A percentile compares a stretch with the other conserved stretches of the same genome.
These are phyloP conservation scores for Citeromyces hawaiiensis DNA, from an alignment of 1,139 yeast species.

Conservation along the genomic window DNA sequence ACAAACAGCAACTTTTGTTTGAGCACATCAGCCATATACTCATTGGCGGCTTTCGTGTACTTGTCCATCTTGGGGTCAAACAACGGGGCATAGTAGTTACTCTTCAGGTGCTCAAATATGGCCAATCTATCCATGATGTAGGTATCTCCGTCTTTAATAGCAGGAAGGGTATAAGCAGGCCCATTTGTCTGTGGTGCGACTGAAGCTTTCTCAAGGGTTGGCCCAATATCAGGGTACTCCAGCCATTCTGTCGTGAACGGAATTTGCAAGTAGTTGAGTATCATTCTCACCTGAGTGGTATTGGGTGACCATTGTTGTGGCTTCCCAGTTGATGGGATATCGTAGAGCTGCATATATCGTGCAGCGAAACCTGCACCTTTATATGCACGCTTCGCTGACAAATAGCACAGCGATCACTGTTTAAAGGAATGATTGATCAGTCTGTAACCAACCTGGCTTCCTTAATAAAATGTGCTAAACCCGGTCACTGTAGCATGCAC, in stretches of 20 bases:
- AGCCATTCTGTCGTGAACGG: slow-evolving; percentile 2
- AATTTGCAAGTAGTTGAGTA: slow-evolving; percentile 2
- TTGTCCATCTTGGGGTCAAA: neutral
- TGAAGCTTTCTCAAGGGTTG: neutral
- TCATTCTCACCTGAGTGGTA: slow-evolving; percentile 1
- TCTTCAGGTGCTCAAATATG: neutral
- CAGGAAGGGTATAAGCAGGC: slow-evolving; percentile 3
- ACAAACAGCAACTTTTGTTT: neutral
- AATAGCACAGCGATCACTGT: no score
- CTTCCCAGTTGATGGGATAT: neutral
- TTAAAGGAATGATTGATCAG: no score
- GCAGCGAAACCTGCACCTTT: no score
- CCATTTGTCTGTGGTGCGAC: neutral
- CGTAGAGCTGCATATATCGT: neutral
- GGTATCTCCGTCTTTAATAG: slow-evolving; percentile 1
- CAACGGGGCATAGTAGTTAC: neutral
- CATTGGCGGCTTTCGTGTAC: neutral
- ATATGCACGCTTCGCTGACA: no score
- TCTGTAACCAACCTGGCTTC: no score
- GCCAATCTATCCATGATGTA: slow-evolving; percentile 3
- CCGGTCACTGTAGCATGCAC: no score
- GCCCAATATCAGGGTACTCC: slow-evolving; percentile 2
- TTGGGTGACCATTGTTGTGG: slow-evolving; percentile 2
- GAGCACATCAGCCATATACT: neutral
- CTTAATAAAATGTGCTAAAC: no score